Evolutionary conservation across 495 filamentous ascomycete species (phyloP), one percentile per base, ranked within the genome.

Genomic region (Mycothermus thermophilus): DNA sequence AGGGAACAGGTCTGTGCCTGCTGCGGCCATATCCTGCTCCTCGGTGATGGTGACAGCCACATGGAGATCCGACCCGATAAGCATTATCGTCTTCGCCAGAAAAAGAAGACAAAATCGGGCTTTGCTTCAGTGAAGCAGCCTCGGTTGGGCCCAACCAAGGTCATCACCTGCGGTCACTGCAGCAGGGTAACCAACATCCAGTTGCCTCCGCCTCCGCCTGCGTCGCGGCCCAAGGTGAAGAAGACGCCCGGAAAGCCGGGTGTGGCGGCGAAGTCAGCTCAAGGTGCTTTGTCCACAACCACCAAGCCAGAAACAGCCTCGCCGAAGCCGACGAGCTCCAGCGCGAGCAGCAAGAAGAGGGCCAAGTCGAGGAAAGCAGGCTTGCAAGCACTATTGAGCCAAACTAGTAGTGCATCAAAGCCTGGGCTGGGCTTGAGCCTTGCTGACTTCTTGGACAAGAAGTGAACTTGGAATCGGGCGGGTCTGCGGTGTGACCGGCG

Each of bases 321-420:
- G 1, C 40, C 42, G 10, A 53, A 47, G 19, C 8, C 38, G n/a
- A n/a, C n/a, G n/a, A 52, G 34, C 19, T 51, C 62, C 24, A 67
- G 59, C 44, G 58, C 63, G 4, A 69, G 48, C 52, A 70, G 63
- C 49, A 69, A 65, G 39, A 71, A 71, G 54, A 52, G 67, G 32
- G 59, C 66, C 9, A 72, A 69, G 46, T 61, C 54, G 32, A 57
- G 63, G 28, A 73, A 73, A 44, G 60, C 64, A 32, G 66, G 69
- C 2, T 55, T 73, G n/a, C 59, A 66, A 41, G 65, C 67, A 24
- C 43, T 73, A 9, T 48, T 73, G 28, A 55, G 59, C 23, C 63
- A 61, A 16, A 52, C 57, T 19, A 60, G 58, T 34, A 46, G 50
- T 20, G 24, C 44, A 8, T 51, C 59, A 5, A 42, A 35, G 16